Conservation (phyloP, 495 filamentous ascomycete genomes). For the Aspergillus avenaceus region DNA sequence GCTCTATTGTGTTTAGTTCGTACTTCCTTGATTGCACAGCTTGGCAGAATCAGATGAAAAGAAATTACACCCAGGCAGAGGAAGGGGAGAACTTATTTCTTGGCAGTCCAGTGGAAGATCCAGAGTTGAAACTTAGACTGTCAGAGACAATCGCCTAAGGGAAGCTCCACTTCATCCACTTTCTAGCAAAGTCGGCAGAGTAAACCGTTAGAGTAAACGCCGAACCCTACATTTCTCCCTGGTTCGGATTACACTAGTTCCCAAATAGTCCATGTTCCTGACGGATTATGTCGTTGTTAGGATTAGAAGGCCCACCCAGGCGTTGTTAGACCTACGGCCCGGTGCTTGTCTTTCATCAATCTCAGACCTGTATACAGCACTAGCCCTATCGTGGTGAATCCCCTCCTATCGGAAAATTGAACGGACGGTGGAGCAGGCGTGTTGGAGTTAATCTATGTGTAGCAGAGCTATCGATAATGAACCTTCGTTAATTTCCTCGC, state of each 20-base stretch:
- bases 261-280: constrained; percentile 16
- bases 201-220: not conserved
- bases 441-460: constrained; percentile 18
- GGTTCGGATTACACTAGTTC: constrained; percentile 8
- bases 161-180: constrained; percentile 6
- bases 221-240: not conserved
- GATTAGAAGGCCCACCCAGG: constrained; percentile 2
- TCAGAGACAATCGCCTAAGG: constrained; percentile 32
- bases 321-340: constrained; percentile 10
- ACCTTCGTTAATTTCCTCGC: constrained; percentile 15
- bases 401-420: constrained; percentile 23
- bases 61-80: constrained; percentile 13
- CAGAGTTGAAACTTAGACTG: constrained; percentile 30
- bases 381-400: constrained; percentile 22
- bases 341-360: constrained; percentile 33
- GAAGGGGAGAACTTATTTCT: constrained; percentile 11
- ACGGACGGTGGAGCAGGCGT: not conserved
- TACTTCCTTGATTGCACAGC: not conserved
- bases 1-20: too few species aligned
- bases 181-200: not conserved
- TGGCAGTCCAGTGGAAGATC: constrained; percentile 13
- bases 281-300: constrained; percentile 1
- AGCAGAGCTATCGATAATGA: constrained; percentile 12
- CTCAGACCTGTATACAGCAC: constrained; percentile 20
- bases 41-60: not conserved